Evolutionary conservation across 1,139 yeast genomes (phyloP).

Genomic region (Taphrina pruni): DNA sequence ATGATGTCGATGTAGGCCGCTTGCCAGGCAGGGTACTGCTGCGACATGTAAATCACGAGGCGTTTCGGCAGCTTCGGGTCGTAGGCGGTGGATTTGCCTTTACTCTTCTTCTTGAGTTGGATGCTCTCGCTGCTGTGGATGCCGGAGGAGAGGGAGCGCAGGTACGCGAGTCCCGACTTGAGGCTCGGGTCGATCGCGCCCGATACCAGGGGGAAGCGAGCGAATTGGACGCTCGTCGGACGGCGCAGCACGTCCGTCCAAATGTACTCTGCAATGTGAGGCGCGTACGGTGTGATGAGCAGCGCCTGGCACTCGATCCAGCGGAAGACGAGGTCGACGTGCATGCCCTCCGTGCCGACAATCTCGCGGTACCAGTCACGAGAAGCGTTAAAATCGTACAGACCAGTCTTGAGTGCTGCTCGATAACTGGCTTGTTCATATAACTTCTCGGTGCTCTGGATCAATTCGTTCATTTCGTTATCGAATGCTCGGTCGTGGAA

Average conservation of each 20-base stretch:
- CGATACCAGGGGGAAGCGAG: constrained; percentile 76
- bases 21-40: constrained; percentile 97
- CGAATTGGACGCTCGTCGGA: constrained; percentile 68
- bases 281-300: constrained; percentile 88
- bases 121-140: constrained; percentile 92
- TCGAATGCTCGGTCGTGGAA: constrained; percentile 90
- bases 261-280: constrained; percentile 90
- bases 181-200: constrained; percentile 67
- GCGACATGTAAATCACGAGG: constrained; percentile 73
- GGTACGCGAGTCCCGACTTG: constrained; percentile 74
- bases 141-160: constrained; percentile 75
- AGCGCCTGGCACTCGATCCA: constrained; percentile 87
- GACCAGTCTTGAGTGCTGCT: constrained; percentile 84
- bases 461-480: constrained; percentile 86
- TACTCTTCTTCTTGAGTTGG: constrained; percentile 88
- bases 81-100: constrained; percentile 72
- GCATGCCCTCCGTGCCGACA: constrained; percentile 67
- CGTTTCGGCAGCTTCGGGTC: constrained; percentile 75
- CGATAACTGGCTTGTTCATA: constrained; percentile 80
- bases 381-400: constrained; percentile 91
- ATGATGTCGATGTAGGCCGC: constrained; percentile 82
- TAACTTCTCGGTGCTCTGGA: constrained; percentile 72
- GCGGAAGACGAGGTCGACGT: constrained; percentile 75
- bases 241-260: constrained; percentile 80
- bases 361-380: constrained; percentile 96